Evolutionary conservation across 495 filamentous ascomycete genomes (phyloP).

Genomic region (Trichodelitschia bisporula): DNA sequence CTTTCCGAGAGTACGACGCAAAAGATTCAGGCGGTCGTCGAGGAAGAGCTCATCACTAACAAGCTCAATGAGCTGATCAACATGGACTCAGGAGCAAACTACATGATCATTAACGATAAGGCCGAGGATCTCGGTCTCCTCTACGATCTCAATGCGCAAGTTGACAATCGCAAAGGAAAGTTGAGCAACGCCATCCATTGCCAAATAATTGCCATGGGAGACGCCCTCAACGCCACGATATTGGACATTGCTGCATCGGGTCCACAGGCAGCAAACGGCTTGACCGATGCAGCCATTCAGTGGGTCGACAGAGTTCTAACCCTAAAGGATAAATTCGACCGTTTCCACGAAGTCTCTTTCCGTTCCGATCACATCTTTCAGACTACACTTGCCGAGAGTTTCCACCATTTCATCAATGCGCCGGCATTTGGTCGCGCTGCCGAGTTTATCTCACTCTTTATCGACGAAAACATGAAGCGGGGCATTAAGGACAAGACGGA

Average conservation of each 20-base stretch:
- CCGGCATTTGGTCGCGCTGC: slow-evolving; percentile 41
- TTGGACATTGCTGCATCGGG: slow-evolving; percentile 13
- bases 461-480: slow-evolving; percentile 88
- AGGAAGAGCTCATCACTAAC: slow-evolving; percentile 49
- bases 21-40: slow-evolving; percentile 58
- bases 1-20: slow-evolving; percentile 39
- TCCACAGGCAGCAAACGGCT: slow-evolving; percentile 22
- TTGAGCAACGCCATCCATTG: slow-evolving; percentile 44
- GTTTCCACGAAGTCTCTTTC: slow-evolving; percentile 45
- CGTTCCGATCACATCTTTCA: slow-evolving; percentile 50
- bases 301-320: slow-evolving; percentile 88
- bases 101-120: slow-evolving; percentile 82
- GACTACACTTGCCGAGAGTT: slow-evolving; percentile 58
- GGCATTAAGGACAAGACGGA: slow-evolving; percentile 87
- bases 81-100: slow-evolving; percentile 61
- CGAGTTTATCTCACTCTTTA: slow-evolving; percentile 88
- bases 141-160: slow-evolving; percentile 50
- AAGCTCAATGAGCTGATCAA: slow-evolving; percentile 62
- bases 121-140: slow-evolving; percentile 49
- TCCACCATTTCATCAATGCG: slow-evolving; percentile 72
- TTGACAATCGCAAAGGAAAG: slow-evolving; percentile 49
- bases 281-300: slow-evolving; percentile 64
- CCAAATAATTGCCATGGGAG: slow-evolving; percentile 57
- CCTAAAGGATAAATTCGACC: slow-evolving; percentile 79
- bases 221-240: slow-evolving; percentile 52